These are phyloP conservation scores for Boeremia lycopersici DNA, from an alignment of 2,329 filamentous ascomycete species.

Conservation along the genomic window DNA sequence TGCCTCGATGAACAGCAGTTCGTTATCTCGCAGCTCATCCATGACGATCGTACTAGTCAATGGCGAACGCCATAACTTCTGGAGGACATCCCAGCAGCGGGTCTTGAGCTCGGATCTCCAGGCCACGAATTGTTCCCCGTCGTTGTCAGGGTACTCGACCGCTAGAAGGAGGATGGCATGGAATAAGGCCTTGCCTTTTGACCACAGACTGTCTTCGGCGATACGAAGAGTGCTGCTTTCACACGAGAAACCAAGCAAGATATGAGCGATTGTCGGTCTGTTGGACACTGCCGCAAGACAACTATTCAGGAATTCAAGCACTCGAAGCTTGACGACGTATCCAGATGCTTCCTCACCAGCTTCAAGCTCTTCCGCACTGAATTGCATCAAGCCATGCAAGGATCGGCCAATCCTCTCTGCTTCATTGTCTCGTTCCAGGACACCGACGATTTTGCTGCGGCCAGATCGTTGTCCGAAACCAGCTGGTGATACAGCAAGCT, in stretches of 20 bases:
- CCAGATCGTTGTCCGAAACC: constrained; percentile 67
- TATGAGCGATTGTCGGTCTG: constrained; percentile 85
- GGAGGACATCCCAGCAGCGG: constrained; percentile 65
- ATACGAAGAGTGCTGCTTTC: constrained; percentile 72
- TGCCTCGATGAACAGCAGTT: constrained; percentile 80
- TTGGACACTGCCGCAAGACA: constrained; percentile 77
- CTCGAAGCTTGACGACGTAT: constrained; percentile 81
- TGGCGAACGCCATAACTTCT: constrained; percentile 81
- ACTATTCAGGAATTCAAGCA: constrained; percentile 83
- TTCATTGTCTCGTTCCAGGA: constrained; percentile 82
- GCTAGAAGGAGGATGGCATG: constrained; percentile 79
- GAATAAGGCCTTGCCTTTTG: constrained; percentile 75
- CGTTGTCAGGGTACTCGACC: constrained; percentile 69
- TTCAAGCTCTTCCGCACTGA: constrained; percentile 72
- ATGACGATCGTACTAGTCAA: constrained; percentile 78
- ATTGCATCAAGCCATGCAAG: constrained; percentile 70
- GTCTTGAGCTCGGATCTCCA: constrained; percentile 53
- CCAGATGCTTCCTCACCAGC: constrained; percentile 71
- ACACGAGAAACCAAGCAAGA: constrained; percentile 86
- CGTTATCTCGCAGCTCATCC: constrained; percentile 77
- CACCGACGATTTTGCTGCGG: constrained; percentile 84
- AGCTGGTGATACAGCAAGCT: constrained; percentile 73
- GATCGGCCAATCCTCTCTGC: constrained; percentile 78
- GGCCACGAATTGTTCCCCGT: constrained; percentile 51
- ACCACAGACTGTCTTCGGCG: constrained; percentile 72